A percentile compares a stretch with the other conserved stretches of the same genome.
Conservation (phyloP, 2,329 filamentous ascomycete genomes). For the Botrytis squamosa region DNA sequence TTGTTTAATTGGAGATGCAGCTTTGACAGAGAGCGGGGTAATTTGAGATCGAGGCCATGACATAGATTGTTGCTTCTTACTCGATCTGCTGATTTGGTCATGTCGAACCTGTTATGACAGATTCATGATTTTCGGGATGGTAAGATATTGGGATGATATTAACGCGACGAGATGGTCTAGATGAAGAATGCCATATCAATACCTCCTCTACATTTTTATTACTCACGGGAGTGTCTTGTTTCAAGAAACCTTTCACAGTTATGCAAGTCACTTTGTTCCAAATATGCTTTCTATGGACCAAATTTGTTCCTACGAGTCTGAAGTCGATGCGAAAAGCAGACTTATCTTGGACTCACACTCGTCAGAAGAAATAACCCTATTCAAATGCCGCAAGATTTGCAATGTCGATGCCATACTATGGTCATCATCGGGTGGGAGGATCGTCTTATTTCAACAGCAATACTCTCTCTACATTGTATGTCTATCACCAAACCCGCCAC, state of each 20-base stretch:
- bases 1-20: background rate
- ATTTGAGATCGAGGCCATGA: background rate
- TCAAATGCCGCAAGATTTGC: background rate
- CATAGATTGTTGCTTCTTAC: background rate
- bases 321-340: background rate
- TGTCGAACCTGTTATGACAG: too few species aligned
- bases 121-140: background rate
- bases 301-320: fast-evolving
- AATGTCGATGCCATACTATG: background rate
- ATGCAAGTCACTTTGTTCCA: too few species aligned
- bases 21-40: background rate
- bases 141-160: background rate
- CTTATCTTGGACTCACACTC: background rate
- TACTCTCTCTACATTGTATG: background rate
- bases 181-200: background rate
- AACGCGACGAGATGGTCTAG: background rate
- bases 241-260: background rate
- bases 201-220: background rate
- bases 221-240: background rate
- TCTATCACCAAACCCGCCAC: background rate
- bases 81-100: background rate
- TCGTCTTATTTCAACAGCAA: background rate
- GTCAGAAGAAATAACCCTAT: background rate
- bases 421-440: fast-evolving
- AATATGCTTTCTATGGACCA: fast-evolving